Evolutionary conservation across 805 yeast genomes (phyloP), one percentile per base, ranked within the genome.

Genomic region (Wickerhamiella australiensis): DNA sequence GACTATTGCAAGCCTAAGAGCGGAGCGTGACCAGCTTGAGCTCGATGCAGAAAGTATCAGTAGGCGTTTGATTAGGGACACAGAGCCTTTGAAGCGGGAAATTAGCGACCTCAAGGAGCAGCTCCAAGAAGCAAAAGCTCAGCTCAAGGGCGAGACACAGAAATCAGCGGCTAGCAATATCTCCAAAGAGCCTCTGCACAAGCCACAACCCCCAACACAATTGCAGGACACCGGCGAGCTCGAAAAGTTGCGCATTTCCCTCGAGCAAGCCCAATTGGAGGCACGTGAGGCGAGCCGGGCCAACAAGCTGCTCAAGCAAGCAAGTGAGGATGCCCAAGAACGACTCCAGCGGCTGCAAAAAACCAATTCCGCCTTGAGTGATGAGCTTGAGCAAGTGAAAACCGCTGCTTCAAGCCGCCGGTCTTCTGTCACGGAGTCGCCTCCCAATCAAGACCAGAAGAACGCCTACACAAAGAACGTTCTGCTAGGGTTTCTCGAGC

Each of bases 381-480:
- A 63, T 20, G 70, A 67, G 40, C 43, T 66, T 27, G 63, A 60
- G 41, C 54, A 55, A 15, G 50, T 23, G 17, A 48, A 49, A 27
- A 21, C 11, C 8, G 43, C 27, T 22, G 38, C 25, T 21, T 6
- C 23, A 22, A 35, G 25, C 17, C 33, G 31, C 23, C 17, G 42
- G 9, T n/a, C 33, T 7, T 35, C 37, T 18, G 47, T 31, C 22
- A 25, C 52, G 18, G 41, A 23, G 11, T 26, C 21, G 3, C 35
- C 47, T 9, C 42, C 59, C 21, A 61, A 61, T 15, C 72, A 70
- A 43, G 38, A 29, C 7, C 31, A 43, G n/a, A 82, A 78, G 57
- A 71, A 81, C 18, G 85, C 94, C 11, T 90, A 90, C 61, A 72
- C 87, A 47, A 85, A 84, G 63, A 92, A 92, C 61, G 96, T 90